Evolutionary conservation across 1,284 basidiomycete species (phyloP).

Genomic region (Moniliophthora roreri): DNA sequence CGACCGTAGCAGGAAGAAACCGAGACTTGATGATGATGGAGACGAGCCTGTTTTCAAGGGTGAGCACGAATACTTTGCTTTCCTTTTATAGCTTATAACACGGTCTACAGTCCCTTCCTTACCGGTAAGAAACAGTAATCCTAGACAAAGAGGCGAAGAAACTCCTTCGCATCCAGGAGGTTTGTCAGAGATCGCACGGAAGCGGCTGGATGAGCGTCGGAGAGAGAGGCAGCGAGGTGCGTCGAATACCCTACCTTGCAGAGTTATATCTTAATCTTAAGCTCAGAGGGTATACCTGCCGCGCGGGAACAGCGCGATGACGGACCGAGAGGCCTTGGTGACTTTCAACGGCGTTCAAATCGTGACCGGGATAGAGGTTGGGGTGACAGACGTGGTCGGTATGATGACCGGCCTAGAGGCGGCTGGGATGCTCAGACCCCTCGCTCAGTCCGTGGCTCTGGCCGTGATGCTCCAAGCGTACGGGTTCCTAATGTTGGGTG

Average conservation of each 20-base stretch:
- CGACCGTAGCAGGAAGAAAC: constrained; percentile 64
- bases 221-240: constrained; percentile 69
- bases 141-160: constrained; percentile 79
- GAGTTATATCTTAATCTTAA: constrained; percentile 6
- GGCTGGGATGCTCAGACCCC: constrained; percentile 73
- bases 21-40: constrained; percentile 59
- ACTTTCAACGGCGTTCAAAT: constrained; percentile 70
- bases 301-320: constrained; percentile 51
- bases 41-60: constrained; percentile 83
- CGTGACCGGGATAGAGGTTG: constrained; percentile 51
- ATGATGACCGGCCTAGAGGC: constrained; percentile 25
- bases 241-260: constrained; percentile 10
- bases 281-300: constrained; percentile 61
- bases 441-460: constrained; percentile 52
- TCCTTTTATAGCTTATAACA: constrained; percentile 5
- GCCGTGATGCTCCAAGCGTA: constrained; percentile 78
- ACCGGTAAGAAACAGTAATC: constrained; percentile 58
- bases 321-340: constrained; percentile 65
- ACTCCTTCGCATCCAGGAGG: constrained; percentile 95
- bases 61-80: constrained; percentile 29
- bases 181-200: constrained; percentile 72
- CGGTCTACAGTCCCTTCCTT: constrained; percentile 65
- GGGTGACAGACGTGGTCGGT: constrained; percentile 23
- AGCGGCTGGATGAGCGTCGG: constrained; percentile 75
- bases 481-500: constrained; percentile 87